phyloP scores from a whole-genome alignment of 106 monocot genomes.

The Hemerocallis citrina region DNA sequence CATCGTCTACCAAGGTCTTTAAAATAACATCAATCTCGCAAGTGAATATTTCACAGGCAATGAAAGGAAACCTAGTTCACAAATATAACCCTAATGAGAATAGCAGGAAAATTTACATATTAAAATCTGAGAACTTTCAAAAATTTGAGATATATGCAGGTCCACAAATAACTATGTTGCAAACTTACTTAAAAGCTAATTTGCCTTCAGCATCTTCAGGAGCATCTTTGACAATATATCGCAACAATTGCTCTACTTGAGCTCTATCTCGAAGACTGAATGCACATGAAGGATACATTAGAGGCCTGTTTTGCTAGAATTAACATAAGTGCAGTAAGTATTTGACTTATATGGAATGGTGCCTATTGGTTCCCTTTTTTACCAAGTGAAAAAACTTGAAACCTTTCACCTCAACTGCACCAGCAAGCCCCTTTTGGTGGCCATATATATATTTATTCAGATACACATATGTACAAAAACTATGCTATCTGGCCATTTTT shows the following conservation, averaged over 20 bases:
- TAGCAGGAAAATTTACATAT: background rate
- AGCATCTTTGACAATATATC: slow-evolving; percentile 73
- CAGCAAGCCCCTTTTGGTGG: background rate
- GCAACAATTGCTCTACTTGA: slow-evolving; percentile 79
- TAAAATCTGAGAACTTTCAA: background rate
- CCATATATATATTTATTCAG: background rate
- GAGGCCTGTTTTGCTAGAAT: background rate
- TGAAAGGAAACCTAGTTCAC: slow-evolving; percentile 60
- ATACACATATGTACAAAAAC: background rate
- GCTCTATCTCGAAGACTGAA: slow-evolving; percentile 59
- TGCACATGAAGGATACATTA: background rate
- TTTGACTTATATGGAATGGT: background rate
- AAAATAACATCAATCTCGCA: slow-evolving; percentile 76
- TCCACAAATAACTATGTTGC: background rate
- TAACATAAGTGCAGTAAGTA: background rate
- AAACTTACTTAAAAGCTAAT: slow-evolving; percentile 49
- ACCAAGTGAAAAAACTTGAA: background rate
- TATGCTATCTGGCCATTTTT: background rate
- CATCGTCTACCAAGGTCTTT: slow-evolving; percentile 69
- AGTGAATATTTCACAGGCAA: slow-evolving; percentile 75
- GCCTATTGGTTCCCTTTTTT: background rate
- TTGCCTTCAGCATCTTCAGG: slow-evolving; percentile 68
- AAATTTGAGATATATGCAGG: background rate
- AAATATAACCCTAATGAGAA: slow-evolving; percentile 7
- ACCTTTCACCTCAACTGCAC: slow-evolving; percentile 1